These are phyloP conservation scores for Picea mariana DNA, from an alignment of 83 land plant species.

Conservation along the genomic window DNA sequence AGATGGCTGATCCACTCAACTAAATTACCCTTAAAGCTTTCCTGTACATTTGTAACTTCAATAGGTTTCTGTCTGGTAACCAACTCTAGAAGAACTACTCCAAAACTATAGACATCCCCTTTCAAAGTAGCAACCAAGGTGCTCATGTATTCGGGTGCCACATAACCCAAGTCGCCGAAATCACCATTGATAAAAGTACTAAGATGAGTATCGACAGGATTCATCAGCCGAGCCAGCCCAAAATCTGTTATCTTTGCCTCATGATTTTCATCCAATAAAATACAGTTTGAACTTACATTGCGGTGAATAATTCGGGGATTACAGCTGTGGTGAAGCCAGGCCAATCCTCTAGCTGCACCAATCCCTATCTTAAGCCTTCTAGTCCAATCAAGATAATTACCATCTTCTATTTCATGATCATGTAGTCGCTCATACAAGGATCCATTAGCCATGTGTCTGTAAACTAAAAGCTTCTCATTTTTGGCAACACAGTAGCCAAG, in stretches of 20 bases:
- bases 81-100: constrained; percentile 87
- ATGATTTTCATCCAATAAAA: constrained; percentile 72
- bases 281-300: constrained; percentile 78
- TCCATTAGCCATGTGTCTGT: constrained; percentile 80
- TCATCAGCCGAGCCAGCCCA: constrained; percentile 90
- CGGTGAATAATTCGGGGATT: constrained; percentile 92
- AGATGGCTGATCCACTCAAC: constrained; percentile 82
- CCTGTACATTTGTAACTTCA: constrained; percentile 54
- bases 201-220: constrained; percentile 82
- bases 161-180: constrained; percentile 92
- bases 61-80: constrained; percentile 78
- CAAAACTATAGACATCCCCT: constrained; percentile 98
- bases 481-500: constrained; percentile 80
- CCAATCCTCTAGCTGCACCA: constrained; percentile 87
- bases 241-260: constrained; percentile 88
- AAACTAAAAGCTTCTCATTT: constrained; percentile 77
- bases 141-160: constrained; percentile 91
- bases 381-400: constrained; percentile 61
- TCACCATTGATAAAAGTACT: constrained; percentile 92
- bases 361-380: constrained; percentile 76
- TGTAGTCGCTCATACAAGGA: constrained; percentile 55
- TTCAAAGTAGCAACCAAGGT: constrained; percentile 82
- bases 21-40: constrained; percentile 72
- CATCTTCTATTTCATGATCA: constrained; percentile 8
- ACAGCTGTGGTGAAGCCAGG: constrained; percentile 96